Base-by-base conservation (phyloP, 1,284 basidiomycete genomes). In the Leccinum ponderosum region DNA sequence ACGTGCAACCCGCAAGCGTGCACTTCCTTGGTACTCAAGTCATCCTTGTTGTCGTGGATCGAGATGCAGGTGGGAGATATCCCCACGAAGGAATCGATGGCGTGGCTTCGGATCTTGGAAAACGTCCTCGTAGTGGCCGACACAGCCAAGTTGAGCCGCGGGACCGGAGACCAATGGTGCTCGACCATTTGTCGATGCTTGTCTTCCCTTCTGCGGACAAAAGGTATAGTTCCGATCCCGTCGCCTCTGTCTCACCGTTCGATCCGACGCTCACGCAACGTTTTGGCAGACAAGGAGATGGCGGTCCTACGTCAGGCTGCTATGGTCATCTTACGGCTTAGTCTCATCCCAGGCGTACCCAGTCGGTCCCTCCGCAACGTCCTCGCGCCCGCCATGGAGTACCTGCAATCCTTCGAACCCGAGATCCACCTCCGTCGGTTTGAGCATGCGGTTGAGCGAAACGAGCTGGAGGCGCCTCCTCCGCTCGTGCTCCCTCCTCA, bases 41-140 rank as follows among this genome's bases (percentile, higher is more conserved):
- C 86, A 0, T 83, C 84, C 1, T 76, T 95, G 4, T 74, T 95
- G 2, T 75, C 86, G 0, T 97, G 94, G 94, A 83, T 95, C 17
- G 85, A 89, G 69, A 86, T 90, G 74, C 90, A 93, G 68, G 72
- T 92, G 64, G 78, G 44, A 61, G 60, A 62, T 20, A 47, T n/a
- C 2, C 31, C 52, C 0, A 6, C 22, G 11, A 65, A 60, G 1
- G 87, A 90, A 63, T 73, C 75, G 3, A 67, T 86, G 12, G 82
- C 83, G 1, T 93, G 90, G 90, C 74, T 85, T 29, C 85, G 81
- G 60, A 83, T 93, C 27, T 65, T 93, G 5, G 87, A 91, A 65
- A 93, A 93, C 65, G 77, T 93, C 15, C 64, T 89, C 33, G 72
- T 83, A 15, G 61, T 72, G 11, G 54, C 33, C 6, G 65, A 72